These are phyloP conservation scores for Ustilago cynodontis DNA, from an alignment of 1,284 basidiomycete genomes.

Conservation along the genomic window DNA sequence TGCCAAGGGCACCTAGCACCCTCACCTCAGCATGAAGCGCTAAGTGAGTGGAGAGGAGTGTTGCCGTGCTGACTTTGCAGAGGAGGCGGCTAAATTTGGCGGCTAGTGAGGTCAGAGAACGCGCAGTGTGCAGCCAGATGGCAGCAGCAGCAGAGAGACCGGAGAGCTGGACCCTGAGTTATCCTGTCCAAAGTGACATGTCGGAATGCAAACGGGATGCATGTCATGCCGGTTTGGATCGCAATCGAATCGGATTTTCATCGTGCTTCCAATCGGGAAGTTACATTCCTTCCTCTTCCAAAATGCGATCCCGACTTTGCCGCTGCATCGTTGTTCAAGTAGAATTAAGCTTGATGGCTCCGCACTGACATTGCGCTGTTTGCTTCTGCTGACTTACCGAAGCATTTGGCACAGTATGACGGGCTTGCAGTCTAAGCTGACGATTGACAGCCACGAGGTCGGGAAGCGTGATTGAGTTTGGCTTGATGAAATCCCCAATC, in stretches of 20 bases:
- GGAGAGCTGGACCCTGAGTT: conserved; percentile 10
- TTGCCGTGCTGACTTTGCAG: too few relatives aligned
- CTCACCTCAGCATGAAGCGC: too few relatives aligned
- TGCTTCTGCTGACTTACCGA: background rate
- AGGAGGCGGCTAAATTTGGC: conserved; percentile 11
- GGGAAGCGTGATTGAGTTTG: background rate
- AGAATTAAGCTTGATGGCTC: background rate
- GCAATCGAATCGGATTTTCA: background rate
- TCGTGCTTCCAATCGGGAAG: background rate
- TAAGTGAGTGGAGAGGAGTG: too few relatives aligned
- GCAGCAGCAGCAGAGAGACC: background rate
- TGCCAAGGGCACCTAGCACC: too few relatives aligned
- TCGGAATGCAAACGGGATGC: conserved; percentile 8
- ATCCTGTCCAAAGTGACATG: conserved; percentile 29
- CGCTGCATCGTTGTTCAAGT: background rate
- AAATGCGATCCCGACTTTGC: background rate
- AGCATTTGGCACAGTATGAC: conserved; percentile 4
- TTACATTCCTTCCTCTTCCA: too few relatives aligned
- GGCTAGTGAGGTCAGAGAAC: conserved; percentile 16
- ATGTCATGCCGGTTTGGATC: too few relatives aligned
- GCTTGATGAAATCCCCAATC: background rate
- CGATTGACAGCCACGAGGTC: conserved; percentile 1
- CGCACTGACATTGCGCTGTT: background rate
- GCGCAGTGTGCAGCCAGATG: conserved; percentile 12
- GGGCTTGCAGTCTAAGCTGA: conserved; percentile 30